Evolutionary conservation across 352 stramenopile genomes (phyloP).

Genomic region (Ophiocytium majus): DNA sequence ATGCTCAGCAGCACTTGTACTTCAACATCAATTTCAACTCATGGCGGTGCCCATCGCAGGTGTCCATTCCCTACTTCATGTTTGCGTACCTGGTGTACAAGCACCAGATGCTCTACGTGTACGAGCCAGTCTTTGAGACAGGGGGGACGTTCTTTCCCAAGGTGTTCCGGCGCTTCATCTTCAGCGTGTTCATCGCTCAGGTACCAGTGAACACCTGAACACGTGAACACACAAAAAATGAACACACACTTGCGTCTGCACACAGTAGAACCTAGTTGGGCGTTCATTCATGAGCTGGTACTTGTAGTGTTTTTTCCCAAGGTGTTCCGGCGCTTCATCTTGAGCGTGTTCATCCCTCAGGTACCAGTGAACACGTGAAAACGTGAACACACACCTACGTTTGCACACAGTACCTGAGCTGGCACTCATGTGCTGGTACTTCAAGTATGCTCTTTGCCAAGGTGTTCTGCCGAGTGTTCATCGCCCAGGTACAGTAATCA

Average conservation of each 20-base stretch:
- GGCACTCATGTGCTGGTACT: no score
- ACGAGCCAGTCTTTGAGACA: conserved; percentile 74
- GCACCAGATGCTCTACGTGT: conserved; percentile 76
- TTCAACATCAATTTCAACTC: no score
- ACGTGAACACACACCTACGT: no score
- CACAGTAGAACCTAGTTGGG: no score
- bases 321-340: conserved; percentile 73
- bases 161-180: conserved; percentile 73
- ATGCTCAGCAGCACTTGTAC: no score
- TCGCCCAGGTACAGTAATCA: conserved; percentile 51
- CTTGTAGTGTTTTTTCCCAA: conserved; percentile 72
- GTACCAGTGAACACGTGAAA: not conserved
- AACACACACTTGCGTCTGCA: no score
- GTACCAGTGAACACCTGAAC: not conserved
- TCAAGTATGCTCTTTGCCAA: conserved; percentile 72
- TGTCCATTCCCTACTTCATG: conserved; percentile 67
- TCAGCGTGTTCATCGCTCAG: conserved; percentile 67
- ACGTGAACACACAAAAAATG: no score
- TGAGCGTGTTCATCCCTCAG: conserved; percentile 67
- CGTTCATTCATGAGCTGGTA: no score
- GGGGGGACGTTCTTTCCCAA: conserved; percentile 72
- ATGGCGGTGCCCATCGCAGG: no score
- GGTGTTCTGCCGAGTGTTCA: conserved; percentile 72
- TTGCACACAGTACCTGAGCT: no score
- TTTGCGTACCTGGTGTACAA: conserved; percentile 71